Base-by-base conservation (phyloP, 257 asterid genomes). In the Paulownia fortunei region DNA sequence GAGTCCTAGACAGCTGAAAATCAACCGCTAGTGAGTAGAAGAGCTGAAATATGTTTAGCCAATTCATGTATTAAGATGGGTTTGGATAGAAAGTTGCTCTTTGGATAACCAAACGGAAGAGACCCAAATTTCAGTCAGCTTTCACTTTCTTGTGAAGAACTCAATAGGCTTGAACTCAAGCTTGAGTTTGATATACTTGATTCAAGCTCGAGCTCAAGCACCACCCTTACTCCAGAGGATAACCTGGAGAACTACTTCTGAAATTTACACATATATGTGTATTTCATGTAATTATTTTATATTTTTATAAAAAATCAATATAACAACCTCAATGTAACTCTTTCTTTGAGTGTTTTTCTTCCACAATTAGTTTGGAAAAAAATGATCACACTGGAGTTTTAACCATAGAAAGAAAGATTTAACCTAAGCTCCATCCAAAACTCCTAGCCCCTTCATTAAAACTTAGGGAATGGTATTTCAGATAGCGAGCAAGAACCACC, bases 1-100 rank as follows among this genome's bases (percentile, higher is more conserved):
- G 24, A 39, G 16, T 51, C 63, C 47, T 69, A 51, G 63, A 34
- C 39, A 56, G 36, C 61, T 26, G 49, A 42, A 74, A 61, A 74
- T 12, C 61, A n/a, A 74, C 8, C 19, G 23, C 3, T 58, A 9
- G 60, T 12, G 34, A 74, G 69, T 18, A 24, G 32, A 26, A 39
- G 36, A 63, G 32, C 60, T 26, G 63, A 72, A 49, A 11, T 7
- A 47, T 26, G 54, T 16, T 4, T 24, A 19, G 69, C 55, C 8
- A 39, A 21, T 66, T n/a, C 41, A 41, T 65, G 18, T 3, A 42
- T 4, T 66, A 46, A 76, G 13, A 51, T 52, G 63, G 39, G 51
- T 32, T 12, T 16, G 4, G 24, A 12, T 12, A 1, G 19, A 19
- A 56, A 56, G 27, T 37, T 34, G 42, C 18, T 19, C 18, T 39